These are phyloP conservation scores for Amylostereum areolatum DNA, from an alignment of 1,284 basidiomycete species.

Conservation along the genomic window DNA sequence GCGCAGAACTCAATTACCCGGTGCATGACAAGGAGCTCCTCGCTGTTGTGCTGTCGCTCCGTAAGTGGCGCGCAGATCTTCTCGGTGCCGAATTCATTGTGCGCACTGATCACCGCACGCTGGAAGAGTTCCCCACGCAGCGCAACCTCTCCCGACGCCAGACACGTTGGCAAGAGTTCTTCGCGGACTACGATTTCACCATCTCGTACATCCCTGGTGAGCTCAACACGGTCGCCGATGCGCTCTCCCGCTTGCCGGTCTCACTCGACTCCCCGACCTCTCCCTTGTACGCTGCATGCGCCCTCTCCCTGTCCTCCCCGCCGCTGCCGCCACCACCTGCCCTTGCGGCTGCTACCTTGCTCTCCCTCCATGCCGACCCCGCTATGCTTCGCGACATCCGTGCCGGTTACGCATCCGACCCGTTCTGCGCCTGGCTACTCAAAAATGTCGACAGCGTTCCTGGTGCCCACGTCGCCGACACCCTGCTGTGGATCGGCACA, in stretches of 20 bases:
- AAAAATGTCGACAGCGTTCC: neutral
- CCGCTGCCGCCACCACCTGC: slow-evolving; percentile 1
- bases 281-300: neutral
- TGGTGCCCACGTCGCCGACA: neutral
- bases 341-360: no score
- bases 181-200: slow-evolving; percentile 26
- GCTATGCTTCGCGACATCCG: neutral
- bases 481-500: slow-evolving; percentile 22
- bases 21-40: slow-evolving; percentile 24
- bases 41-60: slow-evolving; percentile 23
- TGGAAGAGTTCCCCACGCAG: slow-evolving; percentile 26
- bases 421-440: neutral
- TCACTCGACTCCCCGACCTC: neutral
- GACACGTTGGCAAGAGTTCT: slow-evolving; percentile 24
- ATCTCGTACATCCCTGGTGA: slow-evolving; percentile 27
- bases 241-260: slow-evolving; percentile 26
- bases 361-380: neutral
- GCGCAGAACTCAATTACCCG: slow-evolving; percentile 25
- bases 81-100: slow-evolving; percentile 23
- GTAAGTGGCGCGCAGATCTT: slow-evolving; percentile 18
- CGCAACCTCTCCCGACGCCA: slow-evolving; percentile 24
- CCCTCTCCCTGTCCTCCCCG: neutral
- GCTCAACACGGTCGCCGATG: slow-evolving; percentile 26
- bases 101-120: slow-evolving; percentile 27
- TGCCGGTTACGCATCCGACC: neutral